Conservation (phyloP, 2,329 filamentous ascomycete species). For the Amauroascus niger region DNA sequence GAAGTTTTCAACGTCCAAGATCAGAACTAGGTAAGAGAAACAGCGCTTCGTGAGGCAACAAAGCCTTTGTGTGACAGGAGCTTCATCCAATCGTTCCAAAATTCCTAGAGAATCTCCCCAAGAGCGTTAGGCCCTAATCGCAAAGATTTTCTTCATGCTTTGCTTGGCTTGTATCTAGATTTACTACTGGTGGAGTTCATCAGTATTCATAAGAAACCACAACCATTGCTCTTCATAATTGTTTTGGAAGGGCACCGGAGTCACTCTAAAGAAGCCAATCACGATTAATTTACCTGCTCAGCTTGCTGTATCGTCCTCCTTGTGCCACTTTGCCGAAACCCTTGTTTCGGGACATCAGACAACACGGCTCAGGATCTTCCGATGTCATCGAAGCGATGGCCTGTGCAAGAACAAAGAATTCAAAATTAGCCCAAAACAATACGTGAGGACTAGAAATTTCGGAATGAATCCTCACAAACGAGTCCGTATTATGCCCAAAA, state of each 20-base stretch:
- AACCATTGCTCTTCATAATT: not conserved
- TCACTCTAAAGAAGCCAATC: not conserved
- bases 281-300: constrained; percentile 20
- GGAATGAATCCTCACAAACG: constrained; percentile 43
- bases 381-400: constrained; percentile 83
- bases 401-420: constrained; percentile 22
- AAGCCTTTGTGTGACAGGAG: not conserved
- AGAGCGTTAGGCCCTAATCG: not conserved
- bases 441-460: not conserved
- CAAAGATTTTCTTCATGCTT: not conserved
- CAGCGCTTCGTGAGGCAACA: not conserved
- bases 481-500: constrained; percentile 94
- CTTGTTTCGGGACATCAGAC: constrained; percentile 74
- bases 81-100: not conserved
- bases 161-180: constrained; percentile 10
- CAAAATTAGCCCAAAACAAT: constrained; percentile 1
- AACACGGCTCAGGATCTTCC: constrained; percentile 61
- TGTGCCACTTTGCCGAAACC: constrained; percentile 45
- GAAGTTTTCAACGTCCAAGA: not conserved
- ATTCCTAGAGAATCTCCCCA: not conserved
- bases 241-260: not conserved
- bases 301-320: constrained; percentile 31
- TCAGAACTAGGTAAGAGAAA: not conserved
- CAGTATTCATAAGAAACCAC: not conserved
- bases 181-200: not conserved